Evolutionary conservation across 1,139 yeast species (phyloP), one percentile per base, ranked within the genome.

Genomic region (Protomyces inundatus): DNA sequence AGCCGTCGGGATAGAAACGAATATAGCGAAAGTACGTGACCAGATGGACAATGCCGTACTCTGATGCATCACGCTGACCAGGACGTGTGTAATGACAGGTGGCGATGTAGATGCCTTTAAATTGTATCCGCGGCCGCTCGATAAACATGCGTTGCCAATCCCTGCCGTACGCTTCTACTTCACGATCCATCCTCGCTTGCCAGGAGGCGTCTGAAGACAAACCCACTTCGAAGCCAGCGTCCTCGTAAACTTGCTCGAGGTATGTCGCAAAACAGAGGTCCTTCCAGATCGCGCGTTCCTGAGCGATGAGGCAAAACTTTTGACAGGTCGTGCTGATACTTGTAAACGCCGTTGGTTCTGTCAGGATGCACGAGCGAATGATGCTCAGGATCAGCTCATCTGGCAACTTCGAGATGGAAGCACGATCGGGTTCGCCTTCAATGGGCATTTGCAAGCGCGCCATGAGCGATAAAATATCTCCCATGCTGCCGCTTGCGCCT

Each of bases 1-100:
- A 78, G 0, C 98, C 98, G 71, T 88, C 88, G 0, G 86, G 86
- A 71, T 81, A 88, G 71, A 93, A 90, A 65, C 97, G 78, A 46
- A 87, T 56, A 73, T 90, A 93, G 66, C 98, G 78, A 73, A 89
- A 93, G 72, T 91, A 93, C 0, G 97, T 89, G 57, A 91, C 88
- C 73, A 90, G 84, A 70, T 88, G 83, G 23, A 88, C 82, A 0
- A 97, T 97, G 66, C 84, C 83, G 23, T 40, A 46, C 2, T 51
- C 16, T n/a, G 88, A 81, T 50, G 79, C 81, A 6, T 81, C 81
- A 62, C 83, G 80, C 1, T 87, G 84, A 59, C 97, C 96, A 71
- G 88, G 88, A 66, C 95, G 81, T 69, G 88, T 82, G 74, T 90
- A 91, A 68, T 88, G 87, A 62, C 93, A 87, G 10, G 87, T 88